Conservation (phyloP, 805 yeast genomes). For the Wickerhamiella alocasiicola region DNA sequence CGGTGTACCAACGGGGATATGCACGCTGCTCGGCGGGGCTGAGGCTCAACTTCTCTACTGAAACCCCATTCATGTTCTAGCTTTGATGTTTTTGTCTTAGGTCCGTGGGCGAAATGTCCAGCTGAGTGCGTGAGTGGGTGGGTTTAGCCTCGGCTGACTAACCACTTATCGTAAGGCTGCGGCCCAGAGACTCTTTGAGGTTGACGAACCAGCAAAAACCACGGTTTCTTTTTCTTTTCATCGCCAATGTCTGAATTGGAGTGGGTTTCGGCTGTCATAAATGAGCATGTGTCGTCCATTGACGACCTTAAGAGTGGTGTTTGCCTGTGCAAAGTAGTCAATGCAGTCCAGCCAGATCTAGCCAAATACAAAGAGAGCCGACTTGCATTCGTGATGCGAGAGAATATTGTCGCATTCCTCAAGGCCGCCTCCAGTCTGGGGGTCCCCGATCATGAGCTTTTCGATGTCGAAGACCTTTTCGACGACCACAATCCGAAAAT, state of each 20-base stretch:
- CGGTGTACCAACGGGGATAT: constrained; percentile 88
- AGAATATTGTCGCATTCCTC: constrained; percentile 58
- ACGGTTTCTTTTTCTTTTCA: neutral
- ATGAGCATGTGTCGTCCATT: neutral
- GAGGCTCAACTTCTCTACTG: constrained; percentile 37
- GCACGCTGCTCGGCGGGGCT: constrained; percentile 70
- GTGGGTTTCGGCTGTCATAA: constrained; percentile 9
- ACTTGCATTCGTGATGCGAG: constrained; percentile 24
- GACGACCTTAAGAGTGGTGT: constrained; percentile 8
- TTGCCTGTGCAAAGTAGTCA: constrained; percentile 1
- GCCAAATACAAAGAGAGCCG: constrained; percentile 1
- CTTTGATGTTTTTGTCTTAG: no score
- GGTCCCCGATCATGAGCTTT: constrained; percentile 63
- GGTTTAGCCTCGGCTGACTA: no score
- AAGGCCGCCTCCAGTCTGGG: constrained; percentile 47
- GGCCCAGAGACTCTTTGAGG: no score
- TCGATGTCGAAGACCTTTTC: constrained; percentile 59
- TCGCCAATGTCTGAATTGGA: no score
- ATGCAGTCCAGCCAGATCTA: constrained; percentile 1
- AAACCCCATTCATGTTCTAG: no score
- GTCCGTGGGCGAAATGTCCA: no score
- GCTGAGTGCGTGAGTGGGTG: no score
- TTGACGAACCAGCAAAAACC: neutral
- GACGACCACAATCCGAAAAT: constrained; percentile 56
- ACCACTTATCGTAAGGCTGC: no score